Base-by-base conservation (phyloP, 2,329 filamentous ascomycete species). In the Dothistroma septosporum region DNA sequence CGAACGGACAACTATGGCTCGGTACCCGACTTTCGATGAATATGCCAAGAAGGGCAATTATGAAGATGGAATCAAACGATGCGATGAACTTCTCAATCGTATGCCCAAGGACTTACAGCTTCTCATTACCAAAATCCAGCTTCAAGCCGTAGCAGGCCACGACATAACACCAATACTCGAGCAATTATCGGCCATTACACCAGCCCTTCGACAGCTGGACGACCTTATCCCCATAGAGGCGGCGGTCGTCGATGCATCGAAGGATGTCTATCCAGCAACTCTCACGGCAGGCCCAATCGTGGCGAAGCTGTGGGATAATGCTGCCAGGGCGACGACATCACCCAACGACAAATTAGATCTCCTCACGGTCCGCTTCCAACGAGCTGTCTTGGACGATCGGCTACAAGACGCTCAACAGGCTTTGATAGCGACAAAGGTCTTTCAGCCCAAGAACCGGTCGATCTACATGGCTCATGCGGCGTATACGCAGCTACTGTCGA, bases 381-480 rank as follows among this genome's bases (percentile, higher is more conserved):
- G 66, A 24, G 72, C 72, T 4, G 64, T 74, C 6, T 53, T 66
- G 11, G 70, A 73, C 54, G 68, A 70, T 48, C 64, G 73, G 37
- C 53, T 68, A 37, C 64, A 65, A 33, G 73, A 75, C 61, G 71
- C 67, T 9, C 72, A 74, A 56, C 69, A 74, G 59, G 63, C 72
- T 12, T 61, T 75, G 31, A 73, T 75, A 28, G 69, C 72, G 49
- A 57, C 73, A 54, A 75, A 74, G 55, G 65, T 65, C 11, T 55
- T 70, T 8, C 64, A 68, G 54, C 72, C 72, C 0, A 65, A 64
- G 55, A 70, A 74, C 58, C 63, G 70, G 12, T 60, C 65, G 7
- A 61, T 72, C 21, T 74, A 73, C 60, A 69, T 74, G 66, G 73
- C 73, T 2, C 73, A 74, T 61, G 71, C 68, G 16, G 71, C 66